Evolutionary conservation across 2,329 filamentous ascomycete species (phyloP).

Genomic region (Venturia aucupariae): DNA sequence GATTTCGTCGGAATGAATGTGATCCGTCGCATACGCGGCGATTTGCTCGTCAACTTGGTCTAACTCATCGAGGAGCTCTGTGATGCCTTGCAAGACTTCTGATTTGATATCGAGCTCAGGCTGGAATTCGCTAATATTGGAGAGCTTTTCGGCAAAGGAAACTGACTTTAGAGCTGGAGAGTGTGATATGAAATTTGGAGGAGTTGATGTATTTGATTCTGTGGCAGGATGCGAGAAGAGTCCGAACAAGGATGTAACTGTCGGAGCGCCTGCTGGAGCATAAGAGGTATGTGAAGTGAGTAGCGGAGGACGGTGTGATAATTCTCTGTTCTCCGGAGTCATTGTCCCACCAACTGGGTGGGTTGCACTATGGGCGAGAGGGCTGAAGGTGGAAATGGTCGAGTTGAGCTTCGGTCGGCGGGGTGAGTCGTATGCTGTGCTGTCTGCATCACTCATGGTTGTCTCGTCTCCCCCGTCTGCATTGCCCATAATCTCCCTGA

Average conservation of each 20-base stretch:
- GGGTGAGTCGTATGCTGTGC: slow-evolving; percentile 20
- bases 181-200: slow-evolving; percentile 5
- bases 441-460: slow-evolving; percentile 46
- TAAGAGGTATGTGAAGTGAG: slow-evolving; percentile 55
- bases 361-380: slow-evolving; percentile 30
- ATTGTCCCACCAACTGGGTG: not conserved
- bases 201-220: slow-evolving; percentile 5
- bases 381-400: slow-evolving; percentile 38
- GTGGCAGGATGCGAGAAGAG: slow-evolving; percentile 58
- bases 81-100: slow-evolving; percentile 87
- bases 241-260: slow-evolving; percentile 72
- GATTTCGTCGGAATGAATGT: slow-evolving; percentile 88
- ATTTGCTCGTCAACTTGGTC: slow-evolving; percentile 90
- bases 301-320: slow-evolving; percentile 47
- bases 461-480: slow-evolving; percentile 57
- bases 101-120: slow-evolving; percentile 4
- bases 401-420: slow-evolving; percentile 30
- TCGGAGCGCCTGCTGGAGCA: slow-evolving; percentile 39
- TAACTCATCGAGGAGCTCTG: slow-evolving; percentile 93
- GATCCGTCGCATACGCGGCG: slow-evolving; percentile 74
- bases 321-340: slow-evolving; percentile 1
- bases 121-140: not conserved
- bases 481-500: slow-evolving; percentile 83
- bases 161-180: slow-evolving; percentile 9
- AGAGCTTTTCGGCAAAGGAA: slow-evolving; percentile 12